phyloP scores from a whole-genome alignment of 2,329 filamentous ascomycete species.

The Arthrobotrys entomopaga region DNA sequence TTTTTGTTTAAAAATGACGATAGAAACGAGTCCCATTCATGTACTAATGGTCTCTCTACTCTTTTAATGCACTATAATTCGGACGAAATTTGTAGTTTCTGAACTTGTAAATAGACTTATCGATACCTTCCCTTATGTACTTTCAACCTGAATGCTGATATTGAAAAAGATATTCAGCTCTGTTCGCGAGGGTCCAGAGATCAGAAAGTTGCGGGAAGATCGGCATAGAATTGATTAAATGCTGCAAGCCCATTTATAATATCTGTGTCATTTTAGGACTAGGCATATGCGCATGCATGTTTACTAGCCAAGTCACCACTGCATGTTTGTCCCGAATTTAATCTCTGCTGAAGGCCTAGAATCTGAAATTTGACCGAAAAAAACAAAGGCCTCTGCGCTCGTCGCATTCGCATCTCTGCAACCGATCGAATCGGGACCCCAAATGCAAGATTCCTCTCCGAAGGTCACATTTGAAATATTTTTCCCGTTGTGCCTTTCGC shows the following conservation, averaged over 20 bases:
- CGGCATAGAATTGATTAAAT: background rate
- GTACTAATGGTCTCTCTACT: conserved; percentile 14
- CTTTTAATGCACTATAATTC: conserved; percentile 2
- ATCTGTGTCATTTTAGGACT: conserved; percentile 32
- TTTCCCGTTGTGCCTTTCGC: background rate
- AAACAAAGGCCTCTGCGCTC: background rate
- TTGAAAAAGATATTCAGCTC: too few species aligned
- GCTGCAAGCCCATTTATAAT: background rate
- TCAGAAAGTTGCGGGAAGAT: background rate
- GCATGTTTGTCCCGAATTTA: conserved; percentile 17
- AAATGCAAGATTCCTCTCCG: conserved; percentile 26
- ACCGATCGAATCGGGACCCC: background rate
- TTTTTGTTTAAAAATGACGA: background rate
- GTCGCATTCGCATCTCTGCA: background rate
- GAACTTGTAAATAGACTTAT: too few species aligned
- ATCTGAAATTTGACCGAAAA: background rate
- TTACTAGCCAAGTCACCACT: conserved; percentile 27
- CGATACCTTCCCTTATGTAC: conserved; percentile 1
- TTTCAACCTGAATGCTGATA: too few species aligned
- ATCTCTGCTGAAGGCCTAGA: background rate
- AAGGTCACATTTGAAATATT: background rate
- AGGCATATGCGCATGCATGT: conserved; percentile 2
- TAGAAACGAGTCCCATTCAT: conserved; percentile 1
- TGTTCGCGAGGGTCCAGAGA: too few species aligned
- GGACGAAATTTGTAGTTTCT: too few species aligned